A percentile compares a stretch with the other conserved stretches of the same genome.
Conservation (phyloP, 345 rosid species). For the Pseudoturritis turrita region DNA sequence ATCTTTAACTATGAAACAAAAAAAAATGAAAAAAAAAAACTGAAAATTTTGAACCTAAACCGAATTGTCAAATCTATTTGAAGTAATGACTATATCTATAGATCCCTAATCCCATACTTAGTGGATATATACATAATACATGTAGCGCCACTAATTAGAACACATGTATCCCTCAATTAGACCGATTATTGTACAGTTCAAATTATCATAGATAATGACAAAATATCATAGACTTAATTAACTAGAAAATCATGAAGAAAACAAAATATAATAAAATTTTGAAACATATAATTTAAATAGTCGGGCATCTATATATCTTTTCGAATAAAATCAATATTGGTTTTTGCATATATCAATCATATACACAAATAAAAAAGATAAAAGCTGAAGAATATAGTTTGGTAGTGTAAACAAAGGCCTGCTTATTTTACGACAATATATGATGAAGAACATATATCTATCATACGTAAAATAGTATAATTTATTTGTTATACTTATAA, state of each 20-base stretch:
- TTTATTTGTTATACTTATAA: neutral
- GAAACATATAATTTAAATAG: neutral
- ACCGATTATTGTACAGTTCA: too few relatives aligned
- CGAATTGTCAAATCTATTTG: too few relatives aligned
- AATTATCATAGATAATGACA: too few relatives aligned
- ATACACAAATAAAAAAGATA: slow-evolving; percentile 1
- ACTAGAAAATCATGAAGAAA: neutral
- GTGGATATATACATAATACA: too few relatives aligned
- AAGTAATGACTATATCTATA: too few relatives aligned
- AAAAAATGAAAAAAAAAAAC: too few relatives aligned
- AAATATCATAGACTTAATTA: too few relatives aligned
- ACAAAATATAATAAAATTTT: neutral
- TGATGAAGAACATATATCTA: neutral
- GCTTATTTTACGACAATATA: neutral
- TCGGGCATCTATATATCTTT: neutral
- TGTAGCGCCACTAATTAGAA: too few relatives aligned
- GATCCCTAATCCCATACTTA: too few relatives aligned
- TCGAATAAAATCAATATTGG: neutral
- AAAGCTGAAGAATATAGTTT: slow-evolving; percentile 27
- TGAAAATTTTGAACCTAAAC: too few relatives aligned
- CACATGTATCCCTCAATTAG: too few relatives aligned
- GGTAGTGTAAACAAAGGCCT: neutral
- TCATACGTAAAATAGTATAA: neutral
- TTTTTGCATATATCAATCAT: neutral
- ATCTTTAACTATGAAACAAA: too few relatives aligned